A percentile compares a stretch with the other conserved stretches of the same genome.
Conservation (phyloP, 352 stramenopile species). For the Phytopythium helicoides region DNA sequence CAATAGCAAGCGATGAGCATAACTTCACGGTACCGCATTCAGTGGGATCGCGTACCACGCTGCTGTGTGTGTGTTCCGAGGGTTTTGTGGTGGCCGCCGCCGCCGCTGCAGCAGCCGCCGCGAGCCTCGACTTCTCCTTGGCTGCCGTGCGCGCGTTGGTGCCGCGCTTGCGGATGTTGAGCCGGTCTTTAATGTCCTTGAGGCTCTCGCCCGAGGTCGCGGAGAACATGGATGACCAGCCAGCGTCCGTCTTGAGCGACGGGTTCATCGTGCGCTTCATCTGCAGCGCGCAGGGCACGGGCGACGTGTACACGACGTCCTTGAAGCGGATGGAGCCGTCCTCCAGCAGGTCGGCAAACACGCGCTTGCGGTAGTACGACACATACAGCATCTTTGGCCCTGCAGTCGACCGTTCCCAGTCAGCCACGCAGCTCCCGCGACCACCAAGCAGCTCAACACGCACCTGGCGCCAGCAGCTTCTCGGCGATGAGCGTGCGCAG, state of each 20-base stretch:
- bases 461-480: slow-evolving; percentile 60
- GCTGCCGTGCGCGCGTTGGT: slow-evolving; percentile 50
- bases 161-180: slow-evolving; percentile 70
- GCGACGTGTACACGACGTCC: slow-evolving; percentile 71
- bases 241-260: slow-evolving; percentile 73
- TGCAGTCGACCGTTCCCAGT: slow-evolving; percentile 7
- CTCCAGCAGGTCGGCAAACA: slow-evolving; percentile 70
- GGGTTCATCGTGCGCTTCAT: slow-evolving; percentile 85
- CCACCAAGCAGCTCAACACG: neutral
- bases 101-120: slow-evolving; percentile 2
- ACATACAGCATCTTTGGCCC: slow-evolving; percentile 74
- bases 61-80: too few relatives aligned
- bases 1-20: slow-evolving; percentile 4
- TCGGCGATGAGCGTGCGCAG: slow-evolving; percentile 66
- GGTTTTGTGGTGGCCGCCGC: slow-evolving; percentile 16
- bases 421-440: neutral
- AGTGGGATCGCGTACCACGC: too few relatives aligned
- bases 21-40: too few relatives aligned
- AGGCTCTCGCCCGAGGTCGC: slow-evolving; percentile 60
- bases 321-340: slow-evolving; percentile 81
- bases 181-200: slow-evolving; percentile 75
- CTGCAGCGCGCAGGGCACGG: slow-evolving; percentile 63
- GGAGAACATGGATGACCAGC: slow-evolving; percentile 79
- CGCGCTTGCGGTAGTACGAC: slow-evolving; percentile 79
- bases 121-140: slow-evolving; percentile 53